Percentiles rank a stretch among this genome's conserved stretches.
These are phyloP conservation scores for Typha latifolia DNA, from an alignment of 176 grass and related monocot species.

Conservation along the genomic window DNA sequence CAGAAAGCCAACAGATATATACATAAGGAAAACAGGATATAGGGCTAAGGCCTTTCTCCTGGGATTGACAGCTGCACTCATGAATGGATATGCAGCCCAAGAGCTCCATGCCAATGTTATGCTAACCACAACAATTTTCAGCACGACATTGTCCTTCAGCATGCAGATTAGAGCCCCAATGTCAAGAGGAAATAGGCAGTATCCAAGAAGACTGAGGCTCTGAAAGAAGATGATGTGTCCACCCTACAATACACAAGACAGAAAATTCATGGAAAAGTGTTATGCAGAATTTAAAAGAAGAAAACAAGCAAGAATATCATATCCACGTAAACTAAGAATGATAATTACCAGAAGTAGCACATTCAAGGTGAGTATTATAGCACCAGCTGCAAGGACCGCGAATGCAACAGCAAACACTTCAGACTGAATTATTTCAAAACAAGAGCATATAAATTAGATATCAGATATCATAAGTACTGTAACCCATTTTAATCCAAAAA, in stretches of 20 bases:
- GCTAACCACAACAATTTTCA: slow-evolving; percentile 72
- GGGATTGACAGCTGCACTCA: slow-evolving; percentile 92
- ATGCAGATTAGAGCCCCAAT: slow-evolving; percentile 78
- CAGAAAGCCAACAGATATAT: slow-evolving; percentile 87
- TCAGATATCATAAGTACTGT: too few species aligned
- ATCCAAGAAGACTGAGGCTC: slow-evolving; percentile 93
- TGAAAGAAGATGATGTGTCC: slow-evolving; percentile 99
- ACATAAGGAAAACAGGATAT: slow-evolving; percentile 96
- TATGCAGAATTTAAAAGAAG: background rate
- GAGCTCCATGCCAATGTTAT: slow-evolving; percentile 88
- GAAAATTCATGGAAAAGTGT: background rate
- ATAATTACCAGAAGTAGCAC: slow-evolving; percentile 88
- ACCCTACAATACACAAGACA: slow-evolving; percentile 46
- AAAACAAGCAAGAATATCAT: too few species aligned
- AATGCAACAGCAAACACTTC: slow-evolving; percentile 99
- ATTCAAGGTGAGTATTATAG: slow-evolving; percentile 88
- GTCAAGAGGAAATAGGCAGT: slow-evolving; percentile 91
- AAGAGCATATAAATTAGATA: slow-evolving; percentile 8
- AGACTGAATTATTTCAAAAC: slow-evolving; percentile 51
- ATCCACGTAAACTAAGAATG: too few species aligned
- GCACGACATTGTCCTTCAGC: slow-evolving; percentile 80
- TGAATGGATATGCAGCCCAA: slow-evolving; percentile 98
- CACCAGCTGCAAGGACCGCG: slow-evolving; percentile 92
- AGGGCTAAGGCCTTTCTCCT: slow-evolving; percentile 89
- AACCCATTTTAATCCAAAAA: too few species aligned